phyloP scores from a whole-genome alignment of 768 basidiomycete genomes.

The Xerocomellus amylosporus region DNA sequence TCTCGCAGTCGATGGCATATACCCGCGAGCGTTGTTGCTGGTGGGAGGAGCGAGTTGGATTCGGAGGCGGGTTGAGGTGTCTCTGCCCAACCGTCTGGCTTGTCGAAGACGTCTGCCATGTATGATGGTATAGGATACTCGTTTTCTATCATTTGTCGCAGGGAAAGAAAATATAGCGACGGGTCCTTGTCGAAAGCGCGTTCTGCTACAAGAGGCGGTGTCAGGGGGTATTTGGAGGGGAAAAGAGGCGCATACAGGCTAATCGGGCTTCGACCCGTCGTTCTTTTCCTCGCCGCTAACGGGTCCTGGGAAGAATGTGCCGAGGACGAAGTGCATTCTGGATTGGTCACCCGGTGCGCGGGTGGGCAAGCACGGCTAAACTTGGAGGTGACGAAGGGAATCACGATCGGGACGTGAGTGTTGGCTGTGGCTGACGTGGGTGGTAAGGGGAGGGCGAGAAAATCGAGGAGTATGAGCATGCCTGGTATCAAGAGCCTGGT shows the following conservation, averaged over 20 bases:
- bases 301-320: constrained; percentile 78
- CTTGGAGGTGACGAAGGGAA: constrained; percentile 51
- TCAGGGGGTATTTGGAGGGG: too few relatives aligned
- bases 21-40: constrained; percentile 46
- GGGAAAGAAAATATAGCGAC: constrained; percentile 70
- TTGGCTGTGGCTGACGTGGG: constrained; percentile 65
- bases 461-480: too few relatives aligned
- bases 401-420: constrained; percentile 52
- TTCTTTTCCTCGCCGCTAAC: constrained; percentile 70
- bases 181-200: constrained; percentile 28
- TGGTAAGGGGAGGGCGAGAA: neutral
- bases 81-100: constrained; percentile 75
- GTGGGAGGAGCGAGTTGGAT: constrained; percentile 30
- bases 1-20: constrained; percentile 94
- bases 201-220: too few relatives aligned
- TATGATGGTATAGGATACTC: constrained; percentile 90
- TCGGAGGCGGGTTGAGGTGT: constrained; percentile 52
- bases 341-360: constrained; percentile 87
- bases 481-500: too few relatives aligned
- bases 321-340: constrained; percentile 82
- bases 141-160: constrained; percentile 96
- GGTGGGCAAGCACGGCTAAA: constrained; percentile 96
- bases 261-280: too few relatives aligned
- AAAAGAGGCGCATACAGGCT: too few relatives aligned
- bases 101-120: constrained; percentile 66